Base-by-base conservation (phyloP, 2,329 filamentous ascomycete species). In the Fonsecaea multimorphosa region DNA sequence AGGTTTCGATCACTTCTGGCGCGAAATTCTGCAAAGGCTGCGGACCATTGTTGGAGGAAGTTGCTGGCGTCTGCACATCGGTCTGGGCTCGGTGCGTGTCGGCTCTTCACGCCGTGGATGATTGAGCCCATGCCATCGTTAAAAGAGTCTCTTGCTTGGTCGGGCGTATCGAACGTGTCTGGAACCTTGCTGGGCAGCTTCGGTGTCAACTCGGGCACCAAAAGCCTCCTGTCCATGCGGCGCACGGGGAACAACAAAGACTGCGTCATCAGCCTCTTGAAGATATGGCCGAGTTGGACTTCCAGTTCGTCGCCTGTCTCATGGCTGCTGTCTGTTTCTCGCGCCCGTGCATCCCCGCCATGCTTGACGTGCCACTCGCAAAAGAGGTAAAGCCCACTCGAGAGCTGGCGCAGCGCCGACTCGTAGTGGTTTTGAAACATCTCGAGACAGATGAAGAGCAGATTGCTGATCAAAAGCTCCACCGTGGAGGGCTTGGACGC, bases 361-460 rank as follows among this genome's bases (percentile, higher is more conserved):
- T 19, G 46, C 11, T 51, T 57, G 31, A 29, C 14, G 9, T 57
- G 16, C 58, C 58, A 61, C 46, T 52, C 46, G 24, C 44, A 61
- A 32, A 52, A 61, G 44, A 61, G 16, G 19, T 53, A 53, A 14
- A 53, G n/a, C 19, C 58, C 58, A 61, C 24, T 36, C 11, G 44
- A 32, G 12, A 61, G 58, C 46, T 61, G 58, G 16, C 58, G 58
- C 46, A 61, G 29, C 46, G 58, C 58, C 7, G 32, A 49, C 11
- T 61, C 58, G 32, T 52, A 53, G 29, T 61, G 58, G 29, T 53
- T 61, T 32, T 61, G 58, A 27, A 52, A 61, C 44, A 61, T 52
- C 29, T 61, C 58, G 12, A 61, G 38, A 27, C 58, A 61, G 58
- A 36, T 51, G 58, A 61, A 61, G 16, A 61, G 46, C 16, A 61